These are phyloP conservation scores for Zasmidium cellare DNA, from an alignment of 2,329 filamentous ascomycete genomes.

Conservation along the genomic window DNA sequence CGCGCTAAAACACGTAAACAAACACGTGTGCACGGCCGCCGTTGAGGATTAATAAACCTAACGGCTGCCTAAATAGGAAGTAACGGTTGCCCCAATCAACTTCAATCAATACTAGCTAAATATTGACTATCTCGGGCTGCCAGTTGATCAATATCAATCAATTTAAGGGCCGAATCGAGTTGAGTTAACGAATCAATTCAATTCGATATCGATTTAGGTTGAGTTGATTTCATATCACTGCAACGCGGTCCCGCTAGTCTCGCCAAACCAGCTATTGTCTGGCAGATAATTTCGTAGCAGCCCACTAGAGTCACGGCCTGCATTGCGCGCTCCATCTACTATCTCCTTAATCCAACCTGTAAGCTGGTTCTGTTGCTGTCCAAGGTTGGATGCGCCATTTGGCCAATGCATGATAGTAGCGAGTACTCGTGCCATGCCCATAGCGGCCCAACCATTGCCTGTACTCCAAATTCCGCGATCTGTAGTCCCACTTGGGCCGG, in stretches of 20 bases:
- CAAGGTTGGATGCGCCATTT: not conserved
- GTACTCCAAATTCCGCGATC: constrained; percentile 49
- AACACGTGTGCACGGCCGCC: too few species aligned
- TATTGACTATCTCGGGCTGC: too few species aligned
- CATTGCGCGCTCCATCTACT: constrained; percentile 19
- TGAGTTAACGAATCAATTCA: too few species aligned
- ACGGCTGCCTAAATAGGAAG: too few species aligned
- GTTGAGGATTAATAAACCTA: too few species aligned
- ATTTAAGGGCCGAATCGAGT: too few species aligned
- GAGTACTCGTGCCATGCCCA: constrained; percentile 49
- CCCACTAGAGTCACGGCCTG: constrained; percentile 31
- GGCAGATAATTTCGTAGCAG: constrained; percentile 15
- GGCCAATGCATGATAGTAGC: constrained; percentile 38
- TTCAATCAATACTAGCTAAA: too few species aligned
- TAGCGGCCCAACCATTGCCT: constrained; percentile 51
- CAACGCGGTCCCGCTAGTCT: constrained; percentile 53
- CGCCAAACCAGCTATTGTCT: constrained; percentile 43
- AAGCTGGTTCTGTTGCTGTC: constrained; percentile 5
- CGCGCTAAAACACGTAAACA: too few species aligned
- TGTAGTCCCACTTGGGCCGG: constrained; percentile 21
- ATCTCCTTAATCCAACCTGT: constrained; percentile 13
- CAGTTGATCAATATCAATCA: too few species aligned
- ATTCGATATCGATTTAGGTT: too few species aligned
- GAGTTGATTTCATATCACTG: too few species aligned
- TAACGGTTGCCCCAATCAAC: too few species aligned